Conservation (phyloP, 805 yeast species). For the Peterozyma toletana region DNA sequence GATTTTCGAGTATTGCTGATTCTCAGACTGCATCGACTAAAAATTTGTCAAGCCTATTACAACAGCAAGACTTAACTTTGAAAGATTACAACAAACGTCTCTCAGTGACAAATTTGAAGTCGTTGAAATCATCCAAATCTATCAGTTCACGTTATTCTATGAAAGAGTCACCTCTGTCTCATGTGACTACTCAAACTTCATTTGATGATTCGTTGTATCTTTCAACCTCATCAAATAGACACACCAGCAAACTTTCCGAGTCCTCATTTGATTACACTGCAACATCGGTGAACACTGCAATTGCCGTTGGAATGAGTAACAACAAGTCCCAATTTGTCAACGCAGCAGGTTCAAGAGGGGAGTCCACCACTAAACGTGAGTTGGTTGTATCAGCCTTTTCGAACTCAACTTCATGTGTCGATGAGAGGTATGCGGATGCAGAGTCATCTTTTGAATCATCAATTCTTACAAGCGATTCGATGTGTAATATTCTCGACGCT, state of each 20-base stretch:
- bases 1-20: not conserved
- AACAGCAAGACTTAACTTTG: constrained; percentile 2
- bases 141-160: not conserved
- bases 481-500: not conserved
- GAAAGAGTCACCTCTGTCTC: not conserved
- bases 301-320: constrained; percentile 4
- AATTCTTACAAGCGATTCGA: not conserved
- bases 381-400: too few species aligned
- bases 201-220: not conserved
- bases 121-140: too few species aligned
- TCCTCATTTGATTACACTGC: constrained; percentile 3
- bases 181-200: not conserved
- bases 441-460: constrained; percentile 1
- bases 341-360: too few species aligned
- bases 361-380: too few species aligned
- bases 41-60: constrained; percentile 3
- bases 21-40: constrained; percentile 3
- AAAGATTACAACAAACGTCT: constrained; percentile 2
- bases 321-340: not conserved
- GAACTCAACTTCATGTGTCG: not conserved
- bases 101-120: not conserved
- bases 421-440: constrained; percentile 7
- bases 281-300: constrained; percentile 3
- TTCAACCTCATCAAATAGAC: not conserved
- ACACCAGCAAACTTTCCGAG: constrained; percentile 3